Evolutionary conservation across 2,329 filamentous ascomycete genomes (phyloP), one percentile per base, ranked within the genome.

Genomic region (Zymoseptoria passerinii): DNA sequence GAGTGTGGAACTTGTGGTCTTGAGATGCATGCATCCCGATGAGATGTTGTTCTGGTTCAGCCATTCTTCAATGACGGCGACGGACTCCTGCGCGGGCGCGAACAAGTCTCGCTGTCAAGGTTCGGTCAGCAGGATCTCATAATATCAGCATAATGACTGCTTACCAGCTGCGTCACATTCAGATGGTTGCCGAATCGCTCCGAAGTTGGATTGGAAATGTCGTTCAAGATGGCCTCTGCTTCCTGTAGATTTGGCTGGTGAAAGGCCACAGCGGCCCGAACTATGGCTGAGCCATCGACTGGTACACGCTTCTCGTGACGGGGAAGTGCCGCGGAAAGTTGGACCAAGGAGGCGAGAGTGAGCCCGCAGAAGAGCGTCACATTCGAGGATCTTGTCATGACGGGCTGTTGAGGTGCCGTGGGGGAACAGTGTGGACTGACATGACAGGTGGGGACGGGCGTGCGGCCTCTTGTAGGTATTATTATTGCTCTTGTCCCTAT

Each of bases 41-140:
- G 49, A 50, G 23, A 50, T 27, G 23, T 50, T 50, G n/a, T 10
- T 18, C 19, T 50, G 16, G 4, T 52, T 52, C 4, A 71, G 61
- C 70, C 70, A 72, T 4, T 67, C 29, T 8, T 61, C 53, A 1
- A 69, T 66, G 40, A 59, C 54, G 28, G 66, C 58, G 8, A 57
- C 57, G 20, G 64, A 65, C 28, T 71, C 63, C 20, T 62, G 51
- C 20, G 59, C 55, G 6, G 69, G 69, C 1, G 68, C 64, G 54
- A 72, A 71, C 2, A 62, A n/a, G 4, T 50, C 49, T 50, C 18
- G 49, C 49, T 50, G 49, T 23, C 16, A n/a, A 18, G 19, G 2
- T 13, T 18, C 5, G 23, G 18, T 50, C 49, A 50, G 19, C 49
- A 6, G 19, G 10, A 27, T 18, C n/a, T 50, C 49, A 50, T n/a